Conservation (phyloP, 768 basidiomycete genomes). For the Ephemerocybe angulata region DNA sequence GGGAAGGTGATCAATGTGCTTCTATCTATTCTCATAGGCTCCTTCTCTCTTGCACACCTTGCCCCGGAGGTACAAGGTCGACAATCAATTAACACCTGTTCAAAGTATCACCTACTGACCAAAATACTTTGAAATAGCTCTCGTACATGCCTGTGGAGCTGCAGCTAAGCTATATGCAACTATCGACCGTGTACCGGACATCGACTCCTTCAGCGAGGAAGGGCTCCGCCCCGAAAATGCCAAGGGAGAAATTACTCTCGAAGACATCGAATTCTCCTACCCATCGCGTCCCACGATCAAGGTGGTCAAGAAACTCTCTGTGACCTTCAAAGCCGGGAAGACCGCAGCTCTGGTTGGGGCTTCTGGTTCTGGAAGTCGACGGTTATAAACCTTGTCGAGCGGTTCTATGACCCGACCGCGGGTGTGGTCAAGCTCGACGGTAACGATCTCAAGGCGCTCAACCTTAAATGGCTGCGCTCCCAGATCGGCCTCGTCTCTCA, state of each 20-base stretch:
- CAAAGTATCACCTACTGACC: too few species aligned
- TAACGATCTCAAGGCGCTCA: slow-evolving; percentile 59
- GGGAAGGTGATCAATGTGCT: slow-evolving; percentile 75
- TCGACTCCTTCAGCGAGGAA: too few species aligned
- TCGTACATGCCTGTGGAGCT: slow-evolving; percentile 66
- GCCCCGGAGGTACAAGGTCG: slow-evolving; percentile 75
- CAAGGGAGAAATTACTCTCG: too few species aligned
- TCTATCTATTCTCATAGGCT: slow-evolving; percentile 71
- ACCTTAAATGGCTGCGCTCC: slow-evolving; percentile 70
- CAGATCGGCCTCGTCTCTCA: slow-evolving; percentile 80
- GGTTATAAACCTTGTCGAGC: too few species aligned
- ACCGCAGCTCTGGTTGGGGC: too few species aligned
- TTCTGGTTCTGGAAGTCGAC: too few species aligned
- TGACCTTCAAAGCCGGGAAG: too few species aligned
- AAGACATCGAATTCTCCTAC: slow-evolving; percentile 75
- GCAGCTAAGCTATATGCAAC: slow-evolving; percentile 78
- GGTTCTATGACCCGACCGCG: too few species aligned
- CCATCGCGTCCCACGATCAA: slow-evolving; percentile 67
- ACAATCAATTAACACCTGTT: not conserved
- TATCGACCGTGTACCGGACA: too few species aligned
- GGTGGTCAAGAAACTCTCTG: slow-evolving; percentile 65
- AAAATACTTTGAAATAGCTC: slow-evolving; percentile 36
- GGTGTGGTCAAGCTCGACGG: too few species aligned
- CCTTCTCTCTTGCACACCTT: slow-evolving; percentile 71
- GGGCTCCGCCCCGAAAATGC: too few species aligned